phyloP scores from a whole-genome alignment of 805 yeast species.

The Candida argentea region DNA sequence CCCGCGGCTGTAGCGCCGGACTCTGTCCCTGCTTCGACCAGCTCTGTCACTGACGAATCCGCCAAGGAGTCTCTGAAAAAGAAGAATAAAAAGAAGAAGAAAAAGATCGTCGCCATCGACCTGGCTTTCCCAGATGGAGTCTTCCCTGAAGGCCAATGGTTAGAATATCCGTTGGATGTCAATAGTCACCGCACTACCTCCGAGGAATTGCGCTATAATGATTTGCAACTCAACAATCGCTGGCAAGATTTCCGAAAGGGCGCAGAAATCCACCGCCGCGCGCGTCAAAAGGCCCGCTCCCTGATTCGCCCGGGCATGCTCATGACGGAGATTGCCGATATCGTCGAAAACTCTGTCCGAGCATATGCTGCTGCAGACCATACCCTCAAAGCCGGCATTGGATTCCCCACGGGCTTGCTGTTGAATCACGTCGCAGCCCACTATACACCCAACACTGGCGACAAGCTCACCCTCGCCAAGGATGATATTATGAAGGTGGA shows the following conservation, averaged over 20 bases:
- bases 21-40: constrained; percentile 28
- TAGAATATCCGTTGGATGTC: constrained; percentile 60
- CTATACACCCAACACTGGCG: constrained; percentile 95
- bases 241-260: constrained; percentile 93
- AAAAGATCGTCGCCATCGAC: constrained; percentile 53
- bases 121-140: constrained; percentile 57
- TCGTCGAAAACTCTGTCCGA: constrained; percentile 78
- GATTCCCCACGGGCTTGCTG: constrained; percentile 97
- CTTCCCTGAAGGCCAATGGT: constrained; percentile 85
- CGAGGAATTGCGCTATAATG: constrained; percentile 77
- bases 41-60: constrained; percentile 18
- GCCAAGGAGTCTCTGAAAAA: constrained; percentile 36
- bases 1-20: constrained; percentile 4
- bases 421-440: constrained; percentile 95
- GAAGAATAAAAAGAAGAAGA: constrained; percentile 28
- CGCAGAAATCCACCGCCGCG: constrained; percentile 92
- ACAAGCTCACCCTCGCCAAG: constrained; percentile 64
- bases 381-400: constrained; percentile 70
- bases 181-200: constrained; percentile 67
- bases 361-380: constrained; percentile 60
- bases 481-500: constrained; percentile 97
- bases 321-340: constrained; percentile 81
- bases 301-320: constrained; percentile 84
- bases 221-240: constrained; percentile 39
- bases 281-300: constrained; percentile 67